These are phyloP conservation scores for Coffea canephora DNA, from an alignment of 257 asterid genomes.

Conservation along the genomic window DNA sequence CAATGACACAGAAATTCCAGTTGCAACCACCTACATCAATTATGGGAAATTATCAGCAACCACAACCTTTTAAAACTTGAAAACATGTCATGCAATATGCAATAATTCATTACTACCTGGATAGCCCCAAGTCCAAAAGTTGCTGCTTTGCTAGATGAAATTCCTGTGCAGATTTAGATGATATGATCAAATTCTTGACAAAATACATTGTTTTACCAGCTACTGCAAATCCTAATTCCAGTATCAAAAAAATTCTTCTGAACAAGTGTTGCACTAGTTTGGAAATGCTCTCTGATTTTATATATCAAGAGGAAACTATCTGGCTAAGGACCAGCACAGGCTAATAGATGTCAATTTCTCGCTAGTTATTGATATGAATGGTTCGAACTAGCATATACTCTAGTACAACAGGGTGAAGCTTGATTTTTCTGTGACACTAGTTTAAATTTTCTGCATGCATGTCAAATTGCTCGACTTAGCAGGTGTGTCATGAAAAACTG, in stretches of 20 bases:
- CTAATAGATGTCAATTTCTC: not conserved
- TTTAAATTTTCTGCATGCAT: no score
- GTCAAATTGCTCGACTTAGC: no score
- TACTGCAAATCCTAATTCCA: not conserved
- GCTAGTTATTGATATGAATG: not conserved
- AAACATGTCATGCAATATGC: not conserved
- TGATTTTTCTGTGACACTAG: no score
- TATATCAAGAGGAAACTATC: not conserved
- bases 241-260: not conserved
- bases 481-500: no score
- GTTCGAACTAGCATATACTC: not conserved
- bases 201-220: not conserved
- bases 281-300: no score
- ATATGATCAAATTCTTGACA: not conserved
- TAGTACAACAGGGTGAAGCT: not conserved
- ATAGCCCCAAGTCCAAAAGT: constrained; percentile 82
- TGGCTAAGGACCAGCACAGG: not conserved
- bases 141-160: constrained; percentile 71
- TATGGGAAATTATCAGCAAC: constrained; percentile 2
- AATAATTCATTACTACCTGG: constrained; percentile 46
- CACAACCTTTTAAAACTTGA: not conserved
- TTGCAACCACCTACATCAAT: constrained; percentile 54
- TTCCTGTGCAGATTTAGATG: constrained; percentile 42
- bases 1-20: constrained; percentile 60
- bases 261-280: not conserved